Percentiles rank a stretch among this genome's conserved stretches.
phyloP scores from a whole-genome alignment of 2,329 filamentous ascomycete species.

The Lasiodiplodia theobromae region DNA sequence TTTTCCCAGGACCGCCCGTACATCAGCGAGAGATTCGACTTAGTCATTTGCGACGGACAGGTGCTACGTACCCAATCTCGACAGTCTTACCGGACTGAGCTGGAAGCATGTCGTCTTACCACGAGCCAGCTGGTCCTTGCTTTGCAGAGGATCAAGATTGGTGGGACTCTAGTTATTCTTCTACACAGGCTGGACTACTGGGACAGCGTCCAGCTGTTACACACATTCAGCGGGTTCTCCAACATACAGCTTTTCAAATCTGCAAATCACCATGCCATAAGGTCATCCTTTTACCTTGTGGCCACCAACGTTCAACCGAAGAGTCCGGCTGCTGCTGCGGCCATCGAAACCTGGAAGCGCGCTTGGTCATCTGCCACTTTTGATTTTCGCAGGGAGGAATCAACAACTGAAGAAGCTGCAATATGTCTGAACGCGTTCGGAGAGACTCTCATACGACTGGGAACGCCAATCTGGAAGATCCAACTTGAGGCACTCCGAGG shows the following conservation, averaged over 20 bases:
- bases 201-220: constrained; percentile 48
- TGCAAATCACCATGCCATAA: constrained; percentile 45
- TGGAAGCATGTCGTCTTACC: constrained; percentile 42
- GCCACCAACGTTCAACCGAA: constrained; percentile 41
- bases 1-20: constrained; percentile 31
- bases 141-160: constrained; percentile 53
- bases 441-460: neutral
- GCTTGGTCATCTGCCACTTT: constrained; percentile 13
- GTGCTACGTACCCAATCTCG: constrained; percentile 48
- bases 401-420: neutral
- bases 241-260: constrained; percentile 57
- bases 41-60: constrained; percentile 59
- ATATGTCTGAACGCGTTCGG: neutral
- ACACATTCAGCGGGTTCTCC: constrained; percentile 53
- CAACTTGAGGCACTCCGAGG: neutral
- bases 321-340: neutral
- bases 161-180: constrained; percentile 59
- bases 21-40: constrained; percentile 46
- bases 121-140: constrained; percentile 54
- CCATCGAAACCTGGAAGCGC: neutral
- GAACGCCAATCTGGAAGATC: neutral
- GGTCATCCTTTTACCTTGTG: constrained; percentile 63
- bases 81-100: constrained; percentile 14
- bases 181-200: constrained; percentile 57
- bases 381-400: neutral